Conservation (phyloP, 768 basidiomycete species). For the Mycena albidolilacea region DNA sequence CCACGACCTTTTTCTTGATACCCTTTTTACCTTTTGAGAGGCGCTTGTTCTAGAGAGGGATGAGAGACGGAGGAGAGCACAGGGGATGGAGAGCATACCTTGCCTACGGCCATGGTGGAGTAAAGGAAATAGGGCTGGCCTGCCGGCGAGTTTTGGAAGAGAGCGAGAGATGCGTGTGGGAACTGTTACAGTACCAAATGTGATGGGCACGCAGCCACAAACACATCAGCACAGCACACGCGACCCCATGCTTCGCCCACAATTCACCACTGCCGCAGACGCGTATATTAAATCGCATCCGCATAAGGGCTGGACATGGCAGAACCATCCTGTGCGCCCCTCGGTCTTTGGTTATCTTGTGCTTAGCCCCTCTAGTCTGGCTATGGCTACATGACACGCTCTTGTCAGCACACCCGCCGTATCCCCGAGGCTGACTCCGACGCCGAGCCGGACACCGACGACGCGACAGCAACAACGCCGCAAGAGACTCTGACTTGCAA, state of each 20-base stretch:
- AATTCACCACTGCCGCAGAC: slow-evolving; percentile 60
- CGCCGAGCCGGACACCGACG: slow-evolving; percentile 45
- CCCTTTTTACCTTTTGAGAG: slow-evolving; percentile 99
- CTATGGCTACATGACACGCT: slow-evolving; percentile 66
- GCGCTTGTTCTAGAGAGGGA: slow-evolving; percentile 86
- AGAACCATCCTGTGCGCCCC: slow-evolving; percentile 68
- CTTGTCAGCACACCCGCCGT: slow-evolving; percentile 44
- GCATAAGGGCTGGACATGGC: slow-evolving; percentile 69
- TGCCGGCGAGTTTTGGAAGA: slow-evolving; percentile 61
- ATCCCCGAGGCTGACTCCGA: slow-evolving; percentile 32
- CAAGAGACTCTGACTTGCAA: slow-evolving; percentile 59
- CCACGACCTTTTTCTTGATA: slow-evolving; percentile 99
- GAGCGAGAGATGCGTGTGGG: slow-evolving; percentile 30
- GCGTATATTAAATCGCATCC: slow-evolving; percentile 35
- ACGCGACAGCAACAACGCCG: slow-evolving; percentile 51
- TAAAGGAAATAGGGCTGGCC: slow-evolving; percentile 48
- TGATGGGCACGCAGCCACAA: no score
- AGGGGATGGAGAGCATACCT: slow-evolving; percentile 9
- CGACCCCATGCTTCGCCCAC: slow-evolving; percentile 46
- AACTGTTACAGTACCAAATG: no score
- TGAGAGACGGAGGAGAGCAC: slow-evolving; percentile 9
- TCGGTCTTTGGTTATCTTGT: slow-evolving; percentile 26
- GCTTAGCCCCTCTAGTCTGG: slow-evolving; percentile 48
- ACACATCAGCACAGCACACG: no score
- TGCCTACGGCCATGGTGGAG: slow-evolving; percentile 79